A percentile compares a stretch with the other conserved stretches of the same genome.
Conservation (phyloP, 768 basidiomycete species). For the Amanita thiersii region DNA sequence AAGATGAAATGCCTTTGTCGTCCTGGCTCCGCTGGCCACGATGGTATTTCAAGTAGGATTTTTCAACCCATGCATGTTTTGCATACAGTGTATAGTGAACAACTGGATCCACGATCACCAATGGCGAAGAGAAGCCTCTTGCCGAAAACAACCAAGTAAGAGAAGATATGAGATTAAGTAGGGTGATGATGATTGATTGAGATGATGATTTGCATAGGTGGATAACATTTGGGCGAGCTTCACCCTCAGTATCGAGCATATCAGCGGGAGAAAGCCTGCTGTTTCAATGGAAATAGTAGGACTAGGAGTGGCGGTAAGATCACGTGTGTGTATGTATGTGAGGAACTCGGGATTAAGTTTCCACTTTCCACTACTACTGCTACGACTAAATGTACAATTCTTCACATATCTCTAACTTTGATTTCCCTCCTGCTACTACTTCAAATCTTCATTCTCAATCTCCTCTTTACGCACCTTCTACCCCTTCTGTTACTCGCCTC, state of each 20-base stretch:
- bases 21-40: constrained; percentile 10
- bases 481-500: constrained; percentile 18
- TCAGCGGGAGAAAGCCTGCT: background rate
- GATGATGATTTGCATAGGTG: constrained; percentile 1
- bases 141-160: constrained; percentile 3
- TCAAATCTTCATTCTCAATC: constrained; percentile 38
- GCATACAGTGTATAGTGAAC: constrained; percentile 3
- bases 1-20: background rate
- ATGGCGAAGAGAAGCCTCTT: background rate
- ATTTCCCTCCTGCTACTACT: constrained; percentile 1
- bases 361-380: background rate
- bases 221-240: constrained; percentile 13
- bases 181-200: background rate
- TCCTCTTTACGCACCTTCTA: constrained; percentile 14
- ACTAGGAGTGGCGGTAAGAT: background rate
- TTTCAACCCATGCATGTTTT: constrained; percentile 5
- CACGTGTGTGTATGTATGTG: background rate
- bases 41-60: constrained; percentile 3
- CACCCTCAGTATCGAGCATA: background rate
- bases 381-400: no score
- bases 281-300: background rate
- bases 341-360: background rate
- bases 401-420: constrained; percentile 5
- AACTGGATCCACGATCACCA: constrained; percentile 13
- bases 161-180: background rate